Evolutionary conservation across 148 eudicot genomes (phyloP).

Genomic region (Arctostaphylos glauca): DNA sequence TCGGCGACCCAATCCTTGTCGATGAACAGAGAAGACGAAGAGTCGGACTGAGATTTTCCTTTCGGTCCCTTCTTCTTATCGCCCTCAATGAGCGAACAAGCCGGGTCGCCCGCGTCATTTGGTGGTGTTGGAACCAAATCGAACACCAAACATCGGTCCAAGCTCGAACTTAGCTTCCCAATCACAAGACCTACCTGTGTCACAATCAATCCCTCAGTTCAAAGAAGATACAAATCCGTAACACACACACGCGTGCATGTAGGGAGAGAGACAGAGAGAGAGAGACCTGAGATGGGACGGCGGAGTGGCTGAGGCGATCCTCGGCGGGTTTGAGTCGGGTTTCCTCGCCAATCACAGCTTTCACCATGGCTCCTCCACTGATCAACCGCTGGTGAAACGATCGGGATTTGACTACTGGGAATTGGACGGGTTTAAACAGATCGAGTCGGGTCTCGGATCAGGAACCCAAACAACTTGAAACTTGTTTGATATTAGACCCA

Average conservation of each 20-base stretch:
- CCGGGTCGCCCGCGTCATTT: conserved; percentile 76
- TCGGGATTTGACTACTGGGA: too few species aligned
- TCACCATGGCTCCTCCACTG: conserved; percentile 56
- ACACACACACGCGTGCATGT: not conserved
- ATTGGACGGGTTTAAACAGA: too few species aligned
- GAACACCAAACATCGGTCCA: conserved; percentile 72
- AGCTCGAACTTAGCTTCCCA: conserved; percentile 61
- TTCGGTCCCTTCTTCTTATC: conserved; percentile 59
- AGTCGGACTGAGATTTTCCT: conserved; percentile 41
- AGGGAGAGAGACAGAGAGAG: too few species aligned
- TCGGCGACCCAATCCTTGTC: conserved; percentile 89
- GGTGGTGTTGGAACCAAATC: conserved; percentile 77
- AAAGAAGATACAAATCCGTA: not conserved
- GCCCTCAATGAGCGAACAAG: conserved; percentile 49
- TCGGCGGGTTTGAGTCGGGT: conserved; percentile 58
- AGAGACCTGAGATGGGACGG: conserved; percentile 47
- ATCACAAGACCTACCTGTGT: conserved; percentile 76
- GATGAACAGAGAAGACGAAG: conserved; percentile 44
- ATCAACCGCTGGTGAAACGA: too few species aligned
- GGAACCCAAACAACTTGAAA: too few species aligned
- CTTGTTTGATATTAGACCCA: too few species aligned
- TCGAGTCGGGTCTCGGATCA: too few species aligned
- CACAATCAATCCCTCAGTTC: conserved; percentile 9
- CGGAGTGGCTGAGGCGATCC: conserved; percentile 59
- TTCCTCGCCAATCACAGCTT: conserved; percentile 82